Evolutionary conservation across 148 eudicot genomes (phyloP).

Genomic region (Chenopodium suecicum): DNA sequence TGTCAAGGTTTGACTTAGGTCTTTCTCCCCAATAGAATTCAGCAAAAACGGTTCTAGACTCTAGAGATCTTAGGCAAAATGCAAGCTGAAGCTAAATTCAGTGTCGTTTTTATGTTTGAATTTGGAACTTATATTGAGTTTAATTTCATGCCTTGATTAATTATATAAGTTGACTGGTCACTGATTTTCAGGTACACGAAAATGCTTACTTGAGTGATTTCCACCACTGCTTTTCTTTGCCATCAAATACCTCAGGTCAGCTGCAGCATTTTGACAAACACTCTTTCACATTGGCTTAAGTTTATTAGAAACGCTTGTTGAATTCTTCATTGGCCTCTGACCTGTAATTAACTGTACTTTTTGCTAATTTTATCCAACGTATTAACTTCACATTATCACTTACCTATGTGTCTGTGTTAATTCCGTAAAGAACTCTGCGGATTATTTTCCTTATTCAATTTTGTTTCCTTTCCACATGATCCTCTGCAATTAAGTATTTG

Average conservation of each 20-base stretch:
- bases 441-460: neutral
- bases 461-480: neutral
- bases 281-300: conserved; percentile 2
- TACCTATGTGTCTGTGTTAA: neutral
- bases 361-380: neutral
- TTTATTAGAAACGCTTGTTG: neutral
- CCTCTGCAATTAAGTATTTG: neutral
- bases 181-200: conserved; percentile 85
- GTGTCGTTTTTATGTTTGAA: neutral
- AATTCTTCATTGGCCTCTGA: neutral
- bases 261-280: neutral
- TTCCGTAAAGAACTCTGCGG: neutral
- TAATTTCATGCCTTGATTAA: neutral
- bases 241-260: conserved; percentile 83
- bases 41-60: neutral
- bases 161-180: conserved; percentile 9
- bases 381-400: neutral
- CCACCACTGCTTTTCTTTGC: conserved; percentile 90
- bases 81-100: neutral
- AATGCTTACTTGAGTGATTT: conserved; percentile 94
- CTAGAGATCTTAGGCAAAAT: neutral
- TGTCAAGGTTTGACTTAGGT: neutral
- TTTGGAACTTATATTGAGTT: conserved; percentile 16
- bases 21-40: neutral
- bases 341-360: neutral